Percentiles rank a stretch among this genome's conserved stretches.
These are phyloP conservation scores for Gastrodia elata DNA, from an alignment of 106 monocot genomes.

Conservation along the genomic window DNA sequence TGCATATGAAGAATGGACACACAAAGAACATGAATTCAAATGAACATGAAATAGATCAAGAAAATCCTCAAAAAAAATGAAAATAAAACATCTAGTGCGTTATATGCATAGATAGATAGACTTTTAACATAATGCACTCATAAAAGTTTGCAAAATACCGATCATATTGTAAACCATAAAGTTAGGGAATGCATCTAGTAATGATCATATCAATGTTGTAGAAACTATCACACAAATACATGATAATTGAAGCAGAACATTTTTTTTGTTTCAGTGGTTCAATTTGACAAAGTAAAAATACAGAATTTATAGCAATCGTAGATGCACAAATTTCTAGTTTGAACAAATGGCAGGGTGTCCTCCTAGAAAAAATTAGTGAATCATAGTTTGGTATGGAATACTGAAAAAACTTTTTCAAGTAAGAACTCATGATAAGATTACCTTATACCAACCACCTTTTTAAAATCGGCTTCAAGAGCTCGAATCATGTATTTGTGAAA, in stretches of 20 bases:
- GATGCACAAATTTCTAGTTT: not conserved
- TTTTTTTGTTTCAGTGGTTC: not conserved
- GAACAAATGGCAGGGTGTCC: not conserved
- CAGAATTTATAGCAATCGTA: not conserved
- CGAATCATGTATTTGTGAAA: constrained; percentile 64
- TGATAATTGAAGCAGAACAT: not conserved
- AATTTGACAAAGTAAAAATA: not conserved
- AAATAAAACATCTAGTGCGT: not conserved
- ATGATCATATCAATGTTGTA: no score
- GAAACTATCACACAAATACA: no score
- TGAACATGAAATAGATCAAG: not conserved
- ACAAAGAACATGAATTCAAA: not conserved
- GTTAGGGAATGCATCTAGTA: no score
- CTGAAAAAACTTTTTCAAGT: not conserved
- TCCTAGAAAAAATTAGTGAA: not conserved
- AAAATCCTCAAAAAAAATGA: not conserved
- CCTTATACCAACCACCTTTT: constrained; percentile 70
- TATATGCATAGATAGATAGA: not conserved
- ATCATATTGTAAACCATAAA: no score
- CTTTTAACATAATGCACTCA: not conserved
- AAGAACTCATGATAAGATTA: not conserved
- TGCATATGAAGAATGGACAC: not conserved
- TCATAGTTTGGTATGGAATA: not conserved
- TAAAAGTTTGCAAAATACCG: not conserved
- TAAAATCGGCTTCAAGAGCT: constrained; percentile 57